Evolutionary conservation across 2,329 filamentous ascomycete genomes (phyloP).

Genomic region (Claviceps quebecensis): DNA sequence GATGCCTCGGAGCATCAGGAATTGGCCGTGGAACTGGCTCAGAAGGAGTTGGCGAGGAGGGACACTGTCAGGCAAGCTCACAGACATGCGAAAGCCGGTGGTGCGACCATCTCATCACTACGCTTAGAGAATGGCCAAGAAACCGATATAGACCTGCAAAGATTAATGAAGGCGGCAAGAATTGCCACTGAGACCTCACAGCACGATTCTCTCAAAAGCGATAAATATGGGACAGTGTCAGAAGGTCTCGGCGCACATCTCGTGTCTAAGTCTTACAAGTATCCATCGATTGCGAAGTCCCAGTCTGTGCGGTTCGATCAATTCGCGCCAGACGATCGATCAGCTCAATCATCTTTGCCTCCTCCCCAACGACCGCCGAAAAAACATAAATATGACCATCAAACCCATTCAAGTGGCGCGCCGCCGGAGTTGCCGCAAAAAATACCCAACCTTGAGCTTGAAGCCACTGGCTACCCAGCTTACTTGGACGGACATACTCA

Average conservation of each 20-base stretch:
- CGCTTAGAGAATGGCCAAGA: not conserved
- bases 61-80: constrained; percentile 46
- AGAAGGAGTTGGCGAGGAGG: constrained; percentile 55
- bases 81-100: constrained; percentile 28
- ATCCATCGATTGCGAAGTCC: constrained; percentile 42
- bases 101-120: constrained; percentile 3
- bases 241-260: constrained; percentile 14
- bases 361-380: constrained; percentile 23
- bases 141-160: constrained; percentile 31
- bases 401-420: not conserved
- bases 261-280: constrained; percentile 29
- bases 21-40: constrained; percentile 62
- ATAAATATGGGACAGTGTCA: not conserved
- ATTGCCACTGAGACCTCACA: constrained; percentile 25
- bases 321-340: constrained; percentile 6
- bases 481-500: not conserved
- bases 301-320: constrained; percentile 31
- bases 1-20: constrained; percentile 60
- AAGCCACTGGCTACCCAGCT: constrained; percentile 5
- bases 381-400: constrained; percentile 9
- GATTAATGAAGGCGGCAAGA: constrained; percentile 40
- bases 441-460: constrained; percentile 8
- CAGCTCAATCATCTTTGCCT: constrained; percentile 7
- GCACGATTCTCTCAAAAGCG: not conserved
- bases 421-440: constrained; percentile 18